Conservation (phyloP, 2,329 filamentous ascomycete genomes). For the Fusarium transvaalense region DNA sequence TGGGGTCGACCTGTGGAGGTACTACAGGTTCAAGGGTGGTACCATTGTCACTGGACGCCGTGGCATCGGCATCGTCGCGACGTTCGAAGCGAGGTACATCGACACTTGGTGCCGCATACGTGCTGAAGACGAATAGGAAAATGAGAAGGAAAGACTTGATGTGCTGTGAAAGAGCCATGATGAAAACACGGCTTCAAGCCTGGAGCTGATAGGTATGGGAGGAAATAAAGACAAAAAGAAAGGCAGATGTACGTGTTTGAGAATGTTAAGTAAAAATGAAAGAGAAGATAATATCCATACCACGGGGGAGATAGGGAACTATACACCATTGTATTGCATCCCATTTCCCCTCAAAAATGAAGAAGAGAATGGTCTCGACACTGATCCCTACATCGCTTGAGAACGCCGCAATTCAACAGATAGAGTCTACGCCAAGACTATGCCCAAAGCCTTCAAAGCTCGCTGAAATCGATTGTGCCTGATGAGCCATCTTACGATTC, state of each 20-base stretch:
- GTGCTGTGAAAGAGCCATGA: not conserved
- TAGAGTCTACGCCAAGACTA: not conserved
- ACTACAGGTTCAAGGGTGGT: constrained; percentile 27
- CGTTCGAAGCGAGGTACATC: not conserved
- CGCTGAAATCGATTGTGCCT: not conserved
- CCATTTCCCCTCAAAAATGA: too few relatives aligned
- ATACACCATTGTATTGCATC: not conserved
- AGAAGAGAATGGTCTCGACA: too few relatives aligned
- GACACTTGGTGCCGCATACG: not conserved
- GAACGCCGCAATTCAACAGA: not conserved
- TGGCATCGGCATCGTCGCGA: constrained; percentile 1
- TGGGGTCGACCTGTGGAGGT: constrained; percentile 16
- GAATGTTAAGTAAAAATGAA: not conserved
- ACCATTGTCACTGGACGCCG: not conserved
- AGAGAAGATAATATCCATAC: not conserved
- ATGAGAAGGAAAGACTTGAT: accelerated
- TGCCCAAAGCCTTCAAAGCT: not conserved
- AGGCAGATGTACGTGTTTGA: accelerated
- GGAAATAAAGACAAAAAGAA: not conserved
- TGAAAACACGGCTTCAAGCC: not conserved
- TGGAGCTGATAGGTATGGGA: not conserved
- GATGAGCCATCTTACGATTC: not conserved
- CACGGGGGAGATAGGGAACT: not conserved
- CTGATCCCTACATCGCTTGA: too few relatives aligned
- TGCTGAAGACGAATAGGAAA: not conserved